phyloP scores from a whole-genome alignment of 2,329 filamentous ascomycete genomes.

The Colletotrichum neosansevieriae region DNA sequence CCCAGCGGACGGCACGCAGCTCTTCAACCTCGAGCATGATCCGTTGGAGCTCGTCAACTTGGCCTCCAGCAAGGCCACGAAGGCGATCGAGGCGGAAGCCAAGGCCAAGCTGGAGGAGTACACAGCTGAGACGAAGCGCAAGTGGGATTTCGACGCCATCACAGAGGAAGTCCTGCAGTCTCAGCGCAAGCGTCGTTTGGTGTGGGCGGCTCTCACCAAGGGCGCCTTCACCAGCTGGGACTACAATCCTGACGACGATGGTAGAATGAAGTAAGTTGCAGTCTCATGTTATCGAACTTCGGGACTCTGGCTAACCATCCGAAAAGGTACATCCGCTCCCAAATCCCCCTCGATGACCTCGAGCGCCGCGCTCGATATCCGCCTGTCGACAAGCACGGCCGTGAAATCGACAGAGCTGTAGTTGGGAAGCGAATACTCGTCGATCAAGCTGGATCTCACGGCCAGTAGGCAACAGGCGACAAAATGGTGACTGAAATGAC shows the following conservation, averaged over 20 bases:
- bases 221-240: constrained; percentile 88
- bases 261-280: constrained; percentile 69
- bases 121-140: constrained; percentile 76
- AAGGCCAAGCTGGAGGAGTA: constrained; percentile 73
- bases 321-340: constrained; percentile 83
- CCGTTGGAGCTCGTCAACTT: constrained; percentile 84
- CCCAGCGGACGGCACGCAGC: constrained; percentile 83
- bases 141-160: constrained; percentile 86
- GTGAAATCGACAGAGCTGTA: constrained; percentile 54
- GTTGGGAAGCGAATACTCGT: constrained; percentile 47
- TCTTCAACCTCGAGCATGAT: constrained; percentile 83
- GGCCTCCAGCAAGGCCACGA: constrained; percentile 55
- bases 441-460: constrained; percentile 59
- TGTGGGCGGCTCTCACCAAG: constrained; percentile 82
- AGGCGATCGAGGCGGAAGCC: constrained; percentile 58
- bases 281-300: not conserved
- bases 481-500: constrained; percentile 10
- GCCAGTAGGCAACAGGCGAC: constrained; percentile 48
- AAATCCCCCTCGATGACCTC: constrained; percentile 83
- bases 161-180: constrained; percentile 79
- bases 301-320: not conserved
- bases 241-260: constrained; percentile 80
- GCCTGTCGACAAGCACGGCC: constrained; percentile 67
- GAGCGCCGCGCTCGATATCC: constrained; percentile 83
- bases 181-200: constrained; percentile 82